These are phyloP conservation scores for Candida saitoana DNA, from an alignment of 805 yeast species.

Conservation along the genomic window DNA sequence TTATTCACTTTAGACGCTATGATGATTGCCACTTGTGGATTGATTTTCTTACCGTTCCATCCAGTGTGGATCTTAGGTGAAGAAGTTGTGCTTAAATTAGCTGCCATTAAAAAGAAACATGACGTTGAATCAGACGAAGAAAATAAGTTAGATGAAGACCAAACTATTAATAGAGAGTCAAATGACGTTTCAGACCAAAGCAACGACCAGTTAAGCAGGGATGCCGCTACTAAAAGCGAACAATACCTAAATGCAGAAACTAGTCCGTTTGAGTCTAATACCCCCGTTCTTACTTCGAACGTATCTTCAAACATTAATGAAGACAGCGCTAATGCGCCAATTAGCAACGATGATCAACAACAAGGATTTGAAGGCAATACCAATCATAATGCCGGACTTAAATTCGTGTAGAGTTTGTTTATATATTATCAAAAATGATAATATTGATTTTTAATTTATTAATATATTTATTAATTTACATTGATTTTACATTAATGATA, in stretches of 20 bases:
- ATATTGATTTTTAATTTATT: too few relatives aligned
- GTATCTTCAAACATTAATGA: not conserved
- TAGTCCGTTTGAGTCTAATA: not conserved
- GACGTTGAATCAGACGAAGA: constrained; percentile 9
- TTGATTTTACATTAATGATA: too few relatives aligned
- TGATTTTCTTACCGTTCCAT: constrained; percentile 32
- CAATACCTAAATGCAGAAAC: not conserved
- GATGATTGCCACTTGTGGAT: constrained; percentile 30
- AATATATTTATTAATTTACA: too few relatives aligned
- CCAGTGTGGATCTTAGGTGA: constrained; percentile 33
- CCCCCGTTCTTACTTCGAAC: not conserved
- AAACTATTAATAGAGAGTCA: not conserved
- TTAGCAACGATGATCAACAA: not conserved
- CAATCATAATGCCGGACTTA: too few relatives aligned
- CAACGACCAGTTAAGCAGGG: not conserved
- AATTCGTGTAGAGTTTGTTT: too few relatives aligned
- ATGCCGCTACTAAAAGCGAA: not conserved
- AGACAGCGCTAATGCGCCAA: not conserved
- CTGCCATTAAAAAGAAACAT: constrained; percentile 9
- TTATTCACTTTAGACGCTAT: constrained; percentile 35
- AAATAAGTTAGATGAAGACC: constrained; percentile 4
- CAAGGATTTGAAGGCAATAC: too few relatives aligned
- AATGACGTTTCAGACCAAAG: not conserved
- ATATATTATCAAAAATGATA: too few relatives aligned
- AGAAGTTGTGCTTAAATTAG: constrained; percentile 23